Conservation (phyloP, 78 protist species). For the Tieghemostelium lacteum region DNA sequence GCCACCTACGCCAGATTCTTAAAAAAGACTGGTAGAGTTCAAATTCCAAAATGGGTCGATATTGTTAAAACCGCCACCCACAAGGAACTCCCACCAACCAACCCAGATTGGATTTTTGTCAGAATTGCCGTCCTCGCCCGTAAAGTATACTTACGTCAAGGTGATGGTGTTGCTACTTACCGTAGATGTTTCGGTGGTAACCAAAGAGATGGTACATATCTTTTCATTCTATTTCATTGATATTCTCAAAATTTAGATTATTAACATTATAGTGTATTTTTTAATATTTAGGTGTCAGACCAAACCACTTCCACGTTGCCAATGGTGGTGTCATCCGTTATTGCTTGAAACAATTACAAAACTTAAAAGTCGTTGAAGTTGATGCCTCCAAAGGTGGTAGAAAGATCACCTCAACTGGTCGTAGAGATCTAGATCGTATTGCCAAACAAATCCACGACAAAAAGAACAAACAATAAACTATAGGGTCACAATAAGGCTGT, state of each 20-base stretch:
- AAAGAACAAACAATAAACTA: constrained; percentile 33
- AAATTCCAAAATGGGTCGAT: constrained; percentile 95
- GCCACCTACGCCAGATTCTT: constrained; percentile 93
- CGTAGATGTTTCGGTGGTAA: constrained; percentile 83
- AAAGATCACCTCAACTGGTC: constrained; percentile 85
- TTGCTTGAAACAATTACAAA: constrained; percentile 87
- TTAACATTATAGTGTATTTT: no score
- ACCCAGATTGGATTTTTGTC: constrained; percentile 98
- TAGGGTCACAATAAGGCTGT: no score
- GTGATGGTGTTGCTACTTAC: constrained; percentile 89
- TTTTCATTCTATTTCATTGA: no score
- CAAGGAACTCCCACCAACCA: constrained; percentile 96
- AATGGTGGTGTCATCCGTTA: constrained; percentile 89
- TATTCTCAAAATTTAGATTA: no score
- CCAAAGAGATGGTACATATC: constrained; percentile 62
- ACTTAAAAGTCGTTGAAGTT: constrained; percentile 73
- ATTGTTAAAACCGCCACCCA: constrained; percentile 94
- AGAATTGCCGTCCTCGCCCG: constrained; percentile 95
- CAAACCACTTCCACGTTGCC: constrained; percentile 74
- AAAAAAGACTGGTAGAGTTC: constrained; percentile 91
- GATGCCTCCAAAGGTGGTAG: constrained; percentile 83
- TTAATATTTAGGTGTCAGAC: no score
- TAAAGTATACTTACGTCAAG: constrained; percentile 88
- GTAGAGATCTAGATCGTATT: constrained; percentile 88
- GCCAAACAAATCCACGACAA: constrained; percentile 83